Percentiles rank a stretch among this genome's conserved stretches.
phyloP scores from a whole-genome alignment of 2,329 filamentous ascomycete species.

The Lomentospora prolificans region DNA sequence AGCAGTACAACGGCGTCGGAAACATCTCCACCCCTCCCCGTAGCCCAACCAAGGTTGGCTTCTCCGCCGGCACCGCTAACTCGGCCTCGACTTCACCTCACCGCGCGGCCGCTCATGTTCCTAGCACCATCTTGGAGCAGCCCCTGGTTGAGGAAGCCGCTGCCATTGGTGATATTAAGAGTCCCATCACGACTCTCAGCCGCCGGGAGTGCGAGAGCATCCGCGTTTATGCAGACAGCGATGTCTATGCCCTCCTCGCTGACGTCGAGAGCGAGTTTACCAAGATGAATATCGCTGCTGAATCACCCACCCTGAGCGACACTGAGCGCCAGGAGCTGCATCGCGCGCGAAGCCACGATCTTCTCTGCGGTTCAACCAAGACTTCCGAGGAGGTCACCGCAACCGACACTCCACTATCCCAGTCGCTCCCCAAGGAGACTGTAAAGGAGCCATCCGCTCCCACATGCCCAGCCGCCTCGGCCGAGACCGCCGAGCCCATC shows the following conservation, averaged over 20 bases:
- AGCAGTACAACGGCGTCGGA: constrained; percentile 19
- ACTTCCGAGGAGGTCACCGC: constrained; percentile 18
- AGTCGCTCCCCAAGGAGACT: constrained; percentile 16
- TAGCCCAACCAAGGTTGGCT: constrained; percentile 40
- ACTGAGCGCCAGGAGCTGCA: constrained; percentile 32
- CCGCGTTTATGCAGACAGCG: constrained; percentile 56
- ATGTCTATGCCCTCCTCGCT: constrained; percentile 55
- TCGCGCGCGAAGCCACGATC: constrained; percentile 41
- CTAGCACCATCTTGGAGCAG: constrained; percentile 45
- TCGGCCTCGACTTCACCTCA: constrained; percentile 32
- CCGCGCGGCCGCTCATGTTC: constrained; percentile 41
- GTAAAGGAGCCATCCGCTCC: constrained; percentile 17
- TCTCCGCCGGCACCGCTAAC: constrained; percentile 25
- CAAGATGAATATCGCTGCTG: constrained; percentile 21
- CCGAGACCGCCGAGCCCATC: constrained; percentile 21
- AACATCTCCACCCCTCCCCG: constrained; percentile 48
- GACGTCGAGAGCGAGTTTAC: constrained; percentile 48
- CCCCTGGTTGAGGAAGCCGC: constrained; percentile 36
- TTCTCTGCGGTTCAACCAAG: constrained; percentile 29
- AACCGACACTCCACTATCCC: background rate
- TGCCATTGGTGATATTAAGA: constrained; percentile 18
- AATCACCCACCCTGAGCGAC: constrained; percentile 17
- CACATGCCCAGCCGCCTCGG: constrained; percentile 24
- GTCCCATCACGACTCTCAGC: constrained; percentile 11
- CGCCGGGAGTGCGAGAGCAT: constrained; percentile 51